Base-by-base conservation (phyloP, 106 monocot species). In the Chionographis japonica region DNA sequence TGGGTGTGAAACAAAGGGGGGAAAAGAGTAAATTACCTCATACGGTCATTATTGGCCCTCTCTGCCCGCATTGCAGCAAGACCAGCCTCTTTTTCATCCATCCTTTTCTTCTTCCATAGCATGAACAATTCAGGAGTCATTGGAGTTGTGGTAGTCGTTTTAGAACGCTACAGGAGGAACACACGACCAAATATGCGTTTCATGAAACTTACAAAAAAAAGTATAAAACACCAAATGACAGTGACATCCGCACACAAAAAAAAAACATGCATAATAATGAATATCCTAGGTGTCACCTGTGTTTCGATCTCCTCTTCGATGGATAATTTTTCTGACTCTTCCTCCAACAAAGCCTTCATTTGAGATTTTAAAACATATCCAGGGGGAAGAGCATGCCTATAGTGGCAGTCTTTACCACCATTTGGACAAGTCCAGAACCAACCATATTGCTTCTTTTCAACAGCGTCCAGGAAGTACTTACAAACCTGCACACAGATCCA, bases 391-490 rank as follows among this genome's bases (percentile, higher is more conserved):
- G 98, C 98, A 76, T 99, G 98, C 68, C 98, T 83, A 38, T 93
- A 99, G 66, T 93, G 98, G 75, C 93, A 99, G 4, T 99, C 98
- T 72, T 88, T 99, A 0, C 88, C 84, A 49, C 98, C 93, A 81
- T 99, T 93, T 61, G 97, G 92, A 70, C 93, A 99, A 52, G 77
- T 78, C 98, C 98, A 99, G 66, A 99, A 99, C 98, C 98, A 99
- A 4, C 93, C 93, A 75, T 99, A 99, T 40, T 90, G 98, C 74
- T 93, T 93, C 83, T 93, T 99, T 68, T 90, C 93, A 61, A 99
- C 93, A 50, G 98, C 93, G 51, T 98, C 98, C 50, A 98, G 60
- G 65, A 99, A 99, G 60, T 82, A 81, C 66, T 93, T 99, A 65
- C 98, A 99, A 8, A 98, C 92, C 92, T 98, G 64, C 66, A 84